These are phyloP conservation scores for Cystofilobasidium capitatum DNA, from an alignment of 768 basidiomycete genomes.

Conservation along the genomic window DNA sequence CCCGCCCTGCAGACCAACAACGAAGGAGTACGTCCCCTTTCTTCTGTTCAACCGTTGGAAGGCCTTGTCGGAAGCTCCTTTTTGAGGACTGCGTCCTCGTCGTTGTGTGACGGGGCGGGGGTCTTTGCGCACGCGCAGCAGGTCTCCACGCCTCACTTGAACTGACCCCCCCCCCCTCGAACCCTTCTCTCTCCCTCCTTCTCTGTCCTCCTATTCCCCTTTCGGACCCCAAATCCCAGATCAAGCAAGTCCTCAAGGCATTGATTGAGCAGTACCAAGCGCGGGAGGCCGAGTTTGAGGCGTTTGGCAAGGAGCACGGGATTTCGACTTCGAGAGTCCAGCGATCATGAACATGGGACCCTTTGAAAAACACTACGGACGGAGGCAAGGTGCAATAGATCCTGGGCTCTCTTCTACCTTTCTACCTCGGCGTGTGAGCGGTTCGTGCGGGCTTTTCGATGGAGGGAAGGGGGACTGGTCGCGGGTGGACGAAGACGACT, in stretches of 20 bases:
- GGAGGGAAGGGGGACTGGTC: too few relatives aligned
- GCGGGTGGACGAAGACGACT: too few relatives aligned
- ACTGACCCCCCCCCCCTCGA: neutral
- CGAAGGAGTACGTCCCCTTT: constrained; percentile 56
- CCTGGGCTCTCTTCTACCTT: too few relatives aligned
- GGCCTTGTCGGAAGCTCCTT: neutral
- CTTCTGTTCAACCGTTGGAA: too few relatives aligned
- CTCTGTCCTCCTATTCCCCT: neutral
- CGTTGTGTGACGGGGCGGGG: neutral
- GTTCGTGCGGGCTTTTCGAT: too few relatives aligned
- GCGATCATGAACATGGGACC: constrained; percentile 5
- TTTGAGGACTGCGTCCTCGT: neutral
- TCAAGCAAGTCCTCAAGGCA: constrained; percentile 65
- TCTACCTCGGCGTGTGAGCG: too few relatives aligned
- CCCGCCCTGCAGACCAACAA: constrained; percentile 81
- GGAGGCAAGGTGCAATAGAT: too few relatives aligned
- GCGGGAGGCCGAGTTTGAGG: constrained; percentile 37
- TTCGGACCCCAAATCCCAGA: constrained; percentile 45
- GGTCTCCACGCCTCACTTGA: neutral
- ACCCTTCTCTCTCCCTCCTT: neutral
- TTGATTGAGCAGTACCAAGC: constrained; percentile 76
- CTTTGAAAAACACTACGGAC: neutral
- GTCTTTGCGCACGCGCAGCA: neutral
- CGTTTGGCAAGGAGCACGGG: constrained; percentile 37
- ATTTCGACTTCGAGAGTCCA: constrained; percentile 44